Evolutionary conservation across 495 filamentous ascomycete species (phyloP).

Genomic region (Penicillium angulare): DNA sequence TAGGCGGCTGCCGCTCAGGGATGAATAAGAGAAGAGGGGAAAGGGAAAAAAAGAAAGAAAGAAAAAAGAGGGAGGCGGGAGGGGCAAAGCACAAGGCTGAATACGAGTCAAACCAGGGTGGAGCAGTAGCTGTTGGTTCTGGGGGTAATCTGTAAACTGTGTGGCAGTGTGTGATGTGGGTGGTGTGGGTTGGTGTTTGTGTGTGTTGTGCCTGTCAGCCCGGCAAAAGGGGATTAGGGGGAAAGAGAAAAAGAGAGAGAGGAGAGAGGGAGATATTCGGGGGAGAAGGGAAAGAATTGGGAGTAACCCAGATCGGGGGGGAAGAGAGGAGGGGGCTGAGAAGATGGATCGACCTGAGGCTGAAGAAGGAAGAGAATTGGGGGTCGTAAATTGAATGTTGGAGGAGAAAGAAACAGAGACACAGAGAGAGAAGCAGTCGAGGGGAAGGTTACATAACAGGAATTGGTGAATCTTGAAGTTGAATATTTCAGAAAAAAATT

Average conservation of each 20-base stretch:
- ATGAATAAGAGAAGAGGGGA: conserved; percentile 10
- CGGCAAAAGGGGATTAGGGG: conserved; percentile 3
- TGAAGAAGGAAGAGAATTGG: neutral
- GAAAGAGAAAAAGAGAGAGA: conserved; percentile 3
- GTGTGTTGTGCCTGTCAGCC: conserved; percentile 6
- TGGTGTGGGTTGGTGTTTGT: no score
- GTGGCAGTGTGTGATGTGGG: no score
- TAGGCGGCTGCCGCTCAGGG: conserved; percentile 25
- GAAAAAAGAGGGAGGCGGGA: conserved; percentile 14
- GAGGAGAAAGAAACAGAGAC: no score
- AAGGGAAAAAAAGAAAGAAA: conserved; percentile 9
- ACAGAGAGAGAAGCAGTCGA: no score
- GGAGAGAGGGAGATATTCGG: conserved; percentile 8
- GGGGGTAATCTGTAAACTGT: no score
- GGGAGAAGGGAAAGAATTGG: conserved; percentile 13
- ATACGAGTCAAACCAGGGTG: conserved; percentile 15
- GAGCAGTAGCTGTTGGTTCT: neutral
- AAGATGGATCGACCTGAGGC: conserved; percentile 15
- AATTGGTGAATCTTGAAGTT: no score
- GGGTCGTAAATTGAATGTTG: neutral
- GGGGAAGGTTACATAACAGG: no score
- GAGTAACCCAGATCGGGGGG: no score
- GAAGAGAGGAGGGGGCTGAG: no score
- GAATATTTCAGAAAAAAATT: no score
- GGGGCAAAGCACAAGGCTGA: conserved; percentile 13